Percentiles rank a stretch among this genome's conserved stretches.
Evolutionary conservation across 2,329 filamentous ascomycete species (phyloP).

Genomic region (Kalaharituber pfeilii): DNA sequence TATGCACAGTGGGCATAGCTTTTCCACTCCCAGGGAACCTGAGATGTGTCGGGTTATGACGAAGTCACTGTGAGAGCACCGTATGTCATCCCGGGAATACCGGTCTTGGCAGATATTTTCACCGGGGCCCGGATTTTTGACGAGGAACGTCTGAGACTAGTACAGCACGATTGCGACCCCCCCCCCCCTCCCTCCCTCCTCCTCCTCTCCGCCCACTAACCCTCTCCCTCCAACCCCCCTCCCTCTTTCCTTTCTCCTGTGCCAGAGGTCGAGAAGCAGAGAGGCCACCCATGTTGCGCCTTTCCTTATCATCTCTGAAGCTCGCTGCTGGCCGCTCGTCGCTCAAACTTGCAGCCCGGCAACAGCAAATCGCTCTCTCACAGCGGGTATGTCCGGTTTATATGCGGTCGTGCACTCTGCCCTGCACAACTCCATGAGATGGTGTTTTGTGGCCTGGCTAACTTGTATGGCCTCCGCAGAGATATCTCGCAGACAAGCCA

Average conservation of each 20-base stretch:
- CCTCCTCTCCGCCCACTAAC: no score
- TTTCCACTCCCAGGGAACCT: no score
- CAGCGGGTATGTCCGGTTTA: slow-evolving; percentile 1
- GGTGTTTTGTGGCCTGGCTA: not conserved
- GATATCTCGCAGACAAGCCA: slow-evolving; percentile 37
- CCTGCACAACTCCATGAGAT: no score
- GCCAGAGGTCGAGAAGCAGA: not conserved
- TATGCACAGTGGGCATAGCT: no score
- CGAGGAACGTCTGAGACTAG: not conserved
- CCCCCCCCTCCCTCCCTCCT: no score
- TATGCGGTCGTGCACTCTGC: no score
- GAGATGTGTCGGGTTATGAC: no score
- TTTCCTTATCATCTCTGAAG: slow-evolving; percentile 6
- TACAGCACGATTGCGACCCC: not conserved
- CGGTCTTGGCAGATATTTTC: not conserved
- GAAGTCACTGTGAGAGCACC: no score
- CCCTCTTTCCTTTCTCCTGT: not conserved
- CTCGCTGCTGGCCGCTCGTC: slow-evolving; percentile 5
- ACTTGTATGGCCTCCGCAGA: slow-evolving; percentile 28
- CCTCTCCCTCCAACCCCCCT: not conserved
- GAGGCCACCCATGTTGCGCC: slow-evolving; percentile 14
- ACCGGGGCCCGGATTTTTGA: not conserved
- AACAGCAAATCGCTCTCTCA: not conserved
- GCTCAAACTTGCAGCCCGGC: not conserved
- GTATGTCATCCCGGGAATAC: no score